These are phyloP conservation scores for Melaleuca alternifolia DNA, from an alignment of 345 rosid species.

Conservation along the genomic window DNA sequence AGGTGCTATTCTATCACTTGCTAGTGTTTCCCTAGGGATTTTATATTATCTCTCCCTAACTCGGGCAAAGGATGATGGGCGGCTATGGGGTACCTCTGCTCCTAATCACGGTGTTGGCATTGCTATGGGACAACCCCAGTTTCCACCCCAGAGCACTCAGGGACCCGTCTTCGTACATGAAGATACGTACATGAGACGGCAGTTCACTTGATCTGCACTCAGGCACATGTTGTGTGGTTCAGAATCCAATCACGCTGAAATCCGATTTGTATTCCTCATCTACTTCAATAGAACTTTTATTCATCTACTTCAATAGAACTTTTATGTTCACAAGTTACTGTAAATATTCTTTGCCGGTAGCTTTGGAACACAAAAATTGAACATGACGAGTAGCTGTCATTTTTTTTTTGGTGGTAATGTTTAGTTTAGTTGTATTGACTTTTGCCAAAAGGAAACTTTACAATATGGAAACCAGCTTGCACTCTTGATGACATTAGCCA, in stretches of 20 bases:
- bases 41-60: constrained; percentile 52
- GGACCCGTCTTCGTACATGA: constrained; percentile 73
- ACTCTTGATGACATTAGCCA: too few species aligned
- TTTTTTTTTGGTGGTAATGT: too few species aligned
- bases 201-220: constrained; percentile 39
- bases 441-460: too few species aligned
- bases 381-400: too few species aligned
- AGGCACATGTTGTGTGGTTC: too few species aligned
- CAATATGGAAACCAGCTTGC: too few species aligned
- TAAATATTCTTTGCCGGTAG: background rate
- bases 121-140: constrained; percentile 72
- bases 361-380: too few species aligned
- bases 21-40: constrained; percentile 50
- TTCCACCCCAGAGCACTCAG: constrained; percentile 38
- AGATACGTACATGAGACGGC: constrained; percentile 67
- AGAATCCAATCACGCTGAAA: too few species aligned
- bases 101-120: constrained; percentile 25
- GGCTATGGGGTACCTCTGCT: constrained; percentile 8
- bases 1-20: constrained; percentile 51
- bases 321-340: background rate
- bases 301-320: background rate
- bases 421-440: too few species aligned
- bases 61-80: constrained; percentile 22
- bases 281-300: too few species aligned
- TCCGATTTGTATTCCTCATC: too few species aligned